Conservation (phyloP, 495 filamentous ascomycete species). For the Usnea hakonensis region DNA sequence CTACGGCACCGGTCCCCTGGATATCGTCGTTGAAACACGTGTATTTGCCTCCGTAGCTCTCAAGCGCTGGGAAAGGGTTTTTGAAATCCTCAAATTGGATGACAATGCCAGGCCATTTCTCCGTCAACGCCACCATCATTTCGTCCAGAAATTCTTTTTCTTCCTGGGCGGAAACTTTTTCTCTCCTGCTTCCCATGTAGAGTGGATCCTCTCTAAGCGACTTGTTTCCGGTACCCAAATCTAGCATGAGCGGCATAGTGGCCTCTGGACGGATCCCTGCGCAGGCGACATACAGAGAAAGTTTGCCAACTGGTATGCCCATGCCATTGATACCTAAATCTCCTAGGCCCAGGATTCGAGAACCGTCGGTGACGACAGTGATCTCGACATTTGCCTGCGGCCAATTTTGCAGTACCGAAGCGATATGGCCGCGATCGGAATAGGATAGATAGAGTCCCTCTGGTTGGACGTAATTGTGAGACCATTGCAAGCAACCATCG, state of each 20-base stretch:
- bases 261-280: slow-evolving; percentile 90
- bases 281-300: slow-evolving; percentile 90
- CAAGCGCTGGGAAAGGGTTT: slow-evolving; percentile 90
- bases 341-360: slow-evolving; percentile 88
- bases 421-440: slow-evolving; percentile 77
- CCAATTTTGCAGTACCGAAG: slow-evolving; percentile 82
- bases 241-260: slow-evolving; percentile 85
- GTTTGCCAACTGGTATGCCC: slow-evolving; percentile 94
- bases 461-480: slow-evolving; percentile 88
- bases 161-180: slow-evolving; percentile 71
- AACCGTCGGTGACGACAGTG: slow-evolving; percentile 94
- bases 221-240: slow-evolving; percentile 89
- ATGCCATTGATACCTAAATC: slow-evolving; percentile 97
- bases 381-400: slow-evolving; percentile 83
- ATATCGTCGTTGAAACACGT: slow-evolving; percentile 99
- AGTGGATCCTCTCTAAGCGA: slow-evolving; percentile 80
- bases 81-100: slow-evolving; percentile 99
- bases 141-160: slow-evolving; percentile 94
- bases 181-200: slow-evolving; percentile 81
- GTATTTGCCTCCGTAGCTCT: slow-evolving; percentile 77
- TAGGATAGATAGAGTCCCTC: slow-evolving; percentile 92
- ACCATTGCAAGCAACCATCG: slow-evolving; percentile 93
- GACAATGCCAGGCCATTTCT: slow-evolving; percentile 85
- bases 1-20: slow-evolving; percentile 94
- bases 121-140: slow-evolving; percentile 85